Evolutionary conservation across 2,329 filamentous ascomycete species (phyloP), one percentile per base, ranked within the genome.

Genomic region (Trichoderma atrobrunneum): DNA sequence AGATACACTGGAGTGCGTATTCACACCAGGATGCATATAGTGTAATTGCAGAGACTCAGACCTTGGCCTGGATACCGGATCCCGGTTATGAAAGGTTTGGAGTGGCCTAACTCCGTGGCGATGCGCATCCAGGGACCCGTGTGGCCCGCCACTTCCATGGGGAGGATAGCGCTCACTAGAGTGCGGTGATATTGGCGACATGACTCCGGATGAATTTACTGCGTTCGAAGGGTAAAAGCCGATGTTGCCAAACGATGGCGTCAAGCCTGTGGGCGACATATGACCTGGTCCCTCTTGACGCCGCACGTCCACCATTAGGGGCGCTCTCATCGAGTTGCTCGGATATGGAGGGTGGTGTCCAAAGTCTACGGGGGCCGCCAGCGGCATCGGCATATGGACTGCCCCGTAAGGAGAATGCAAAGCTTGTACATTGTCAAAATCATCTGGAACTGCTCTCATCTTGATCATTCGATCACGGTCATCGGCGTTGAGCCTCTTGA

Each of bases 381-480:
- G 80, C 3, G 86, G 83, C 1, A 84, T 80, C 30, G 84, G 85
- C 14, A 89, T 78, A 75, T 88, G 86, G 5, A 89, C 86, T 7
- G 89, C 89, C 11, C 89, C 89, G 74, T 91, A 91, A 5, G 89
- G 89, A 24, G 89, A 91, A 78, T 92, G 90, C 18, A 92, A 82
- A 16, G 90, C 90, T 77, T 91, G 89, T 3, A 92, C 85, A 75
- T 90, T 92, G 79, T 92, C 90, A 74, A 92, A 92, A 75, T 90
- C 89, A 74, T 92, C 90, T 10, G 90, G 90, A 5, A 92, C 88
- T 4, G 90, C 90, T 70, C 90, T 86, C 89, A 92, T 92, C 80
- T 91, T 90, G 78, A 92, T 89, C 87, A 92, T 90, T 71, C 89
- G 86, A 73, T 92, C 90, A 62, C 90, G 87, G 77, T 92, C 90